A percentile compares a stretch with the other conserved stretches of the same genome.
These are phyloP conservation scores for Spergularia bocconei DNA, from an alignment of 148 eudicot species.

Conservation along the genomic window DNA sequence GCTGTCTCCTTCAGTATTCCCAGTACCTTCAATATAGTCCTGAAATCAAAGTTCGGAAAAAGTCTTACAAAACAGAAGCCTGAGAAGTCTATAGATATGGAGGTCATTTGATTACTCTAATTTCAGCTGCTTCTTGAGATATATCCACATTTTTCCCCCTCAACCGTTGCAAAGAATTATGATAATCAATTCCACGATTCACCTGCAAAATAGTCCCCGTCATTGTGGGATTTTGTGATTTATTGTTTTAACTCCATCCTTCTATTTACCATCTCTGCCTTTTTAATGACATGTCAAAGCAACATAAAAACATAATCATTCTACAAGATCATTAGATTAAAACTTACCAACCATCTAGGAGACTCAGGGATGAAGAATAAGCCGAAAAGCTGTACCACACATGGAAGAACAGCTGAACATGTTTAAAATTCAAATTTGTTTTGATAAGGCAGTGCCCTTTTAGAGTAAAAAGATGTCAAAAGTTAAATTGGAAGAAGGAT, in stretches of 20 bases:
- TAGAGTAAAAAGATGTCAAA: background rate
- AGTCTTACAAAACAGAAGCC: background rate
- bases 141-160: constrained; percentile 28
- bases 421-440: background rate
- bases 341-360: constrained; percentile 60
- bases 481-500: background rate
- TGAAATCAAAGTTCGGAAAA: background rate
- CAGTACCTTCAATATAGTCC: constrained; percentile 26
- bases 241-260: background rate
- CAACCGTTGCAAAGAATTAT: constrained; percentile 17
- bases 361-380: constrained; percentile 50
- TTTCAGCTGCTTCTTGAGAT: constrained; percentile 32
- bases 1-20: constrained; percentile 12
- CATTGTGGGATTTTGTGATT: background rate
- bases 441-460: background rate
- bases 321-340: background rate
- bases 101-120: constrained; percentile 13
- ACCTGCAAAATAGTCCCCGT: constrained; percentile 20
- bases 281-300: background rate
- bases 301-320: background rate
- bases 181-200: constrained; percentile 13
- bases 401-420: constrained; percentile 49
- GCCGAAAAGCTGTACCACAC: constrained; percentile 42
- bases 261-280: background rate
- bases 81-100: background rate